A percentile compares a stretch with the other conserved stretches of the same genome.
These are phyloP conservation scores for Cladophialophora chaetospira DNA, from an alignment of 2,329 filamentous ascomycete species.

Conservation along the genomic window DNA sequence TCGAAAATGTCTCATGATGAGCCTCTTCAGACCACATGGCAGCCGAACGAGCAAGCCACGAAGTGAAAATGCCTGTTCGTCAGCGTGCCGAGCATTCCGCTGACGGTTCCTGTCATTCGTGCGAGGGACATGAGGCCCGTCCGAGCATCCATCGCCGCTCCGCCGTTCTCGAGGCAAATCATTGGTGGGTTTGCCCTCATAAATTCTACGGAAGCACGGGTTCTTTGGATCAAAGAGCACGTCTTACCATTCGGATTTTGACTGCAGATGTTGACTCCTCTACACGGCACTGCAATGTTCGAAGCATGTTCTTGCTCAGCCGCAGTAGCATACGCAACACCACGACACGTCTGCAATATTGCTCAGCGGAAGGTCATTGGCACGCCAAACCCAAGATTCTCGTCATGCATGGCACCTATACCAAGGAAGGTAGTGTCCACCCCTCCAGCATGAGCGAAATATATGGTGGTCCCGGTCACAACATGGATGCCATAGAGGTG, in stretches of 20 bases:
- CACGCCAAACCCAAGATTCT: not conserved
- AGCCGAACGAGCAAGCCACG: not conserved
- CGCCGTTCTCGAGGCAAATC: not conserved
- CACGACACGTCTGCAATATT: not conserved
- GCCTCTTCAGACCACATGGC: slow-evolving; percentile 3
- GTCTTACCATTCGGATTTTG: no score
- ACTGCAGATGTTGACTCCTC: not conserved
- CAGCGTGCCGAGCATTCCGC: slow-evolving; percentile 18
- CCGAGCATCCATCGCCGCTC: not conserved
- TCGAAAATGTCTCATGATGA: not conserved
- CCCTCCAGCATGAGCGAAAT: not conserved
- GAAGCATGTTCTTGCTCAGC: slow-evolving; percentile 11
- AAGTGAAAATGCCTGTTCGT: slow-evolving; percentile 1
- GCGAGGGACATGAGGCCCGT: not conserved
- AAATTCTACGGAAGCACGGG: not conserved
- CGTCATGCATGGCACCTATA: slow-evolving; percentile 1
- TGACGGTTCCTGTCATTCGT: not conserved
- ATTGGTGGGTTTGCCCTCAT: not conserved
- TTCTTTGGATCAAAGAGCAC: no score
- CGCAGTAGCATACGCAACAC: slow-evolving; percentile 9
- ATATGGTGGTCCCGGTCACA: not conserved
- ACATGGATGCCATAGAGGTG: not conserved
- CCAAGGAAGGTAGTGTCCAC: not conserved
- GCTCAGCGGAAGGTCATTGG: not conserved
- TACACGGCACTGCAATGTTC: not conserved